Percentiles rank a stretch among this genome's conserved stretches.
These are phyloP conservation scores for Erodium moschatum DNA, from an alignment of 441 rosid species.

Conservation along the genomic window DNA sequence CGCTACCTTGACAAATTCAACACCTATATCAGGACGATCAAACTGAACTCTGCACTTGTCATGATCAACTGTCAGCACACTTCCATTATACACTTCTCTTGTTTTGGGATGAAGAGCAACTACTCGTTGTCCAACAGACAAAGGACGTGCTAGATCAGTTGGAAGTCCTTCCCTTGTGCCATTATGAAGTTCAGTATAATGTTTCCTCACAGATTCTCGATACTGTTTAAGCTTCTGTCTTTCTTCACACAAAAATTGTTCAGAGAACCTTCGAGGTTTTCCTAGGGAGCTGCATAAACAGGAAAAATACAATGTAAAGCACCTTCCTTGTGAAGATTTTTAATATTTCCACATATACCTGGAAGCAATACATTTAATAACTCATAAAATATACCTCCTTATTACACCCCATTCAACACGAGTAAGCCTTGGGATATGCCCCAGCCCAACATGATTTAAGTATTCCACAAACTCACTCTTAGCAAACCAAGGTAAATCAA, in stretches of 20 bases:
- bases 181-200: slow-evolving; percentile 66
- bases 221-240: slow-evolving; percentile 71
- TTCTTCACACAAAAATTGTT: slow-evolving; percentile 68
- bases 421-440: slow-evolving; percentile 79
- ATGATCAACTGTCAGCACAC: slow-evolving; percentile 81
- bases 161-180: slow-evolving; percentile 85
- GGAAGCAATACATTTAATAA: neutral
- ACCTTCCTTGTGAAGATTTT: slow-evolving; percentile 12
- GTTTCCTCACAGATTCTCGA: slow-evolving; percentile 83
- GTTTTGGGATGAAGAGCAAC: slow-evolving; percentile 86
- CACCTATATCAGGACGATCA: slow-evolving; percentile 72
- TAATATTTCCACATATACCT: slow-evolving; percentile 6
- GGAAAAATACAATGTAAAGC: slow-evolving; percentile 14
- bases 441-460: slow-evolving; percentile 87
- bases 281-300: slow-evolving; percentile 81
- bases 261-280: slow-evolving; percentile 93
- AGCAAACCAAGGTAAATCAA: slow-evolving; percentile 98
- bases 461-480: slow-evolving; percentile 86
- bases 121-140: slow-evolving; percentile 82
- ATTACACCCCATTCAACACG: slow-evolving; percentile 98
- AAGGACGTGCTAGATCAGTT: slow-evolving; percentile 88
- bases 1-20: slow-evolving; percentile 76
- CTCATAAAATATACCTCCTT: slow-evolving; percentile 49
- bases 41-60: slow-evolving; percentile 82
- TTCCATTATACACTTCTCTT: slow-evolving; percentile 80